phyloP scores from a whole-genome alignment of 116 monocot genomes.

The Posidonia oceanica region DNA sequence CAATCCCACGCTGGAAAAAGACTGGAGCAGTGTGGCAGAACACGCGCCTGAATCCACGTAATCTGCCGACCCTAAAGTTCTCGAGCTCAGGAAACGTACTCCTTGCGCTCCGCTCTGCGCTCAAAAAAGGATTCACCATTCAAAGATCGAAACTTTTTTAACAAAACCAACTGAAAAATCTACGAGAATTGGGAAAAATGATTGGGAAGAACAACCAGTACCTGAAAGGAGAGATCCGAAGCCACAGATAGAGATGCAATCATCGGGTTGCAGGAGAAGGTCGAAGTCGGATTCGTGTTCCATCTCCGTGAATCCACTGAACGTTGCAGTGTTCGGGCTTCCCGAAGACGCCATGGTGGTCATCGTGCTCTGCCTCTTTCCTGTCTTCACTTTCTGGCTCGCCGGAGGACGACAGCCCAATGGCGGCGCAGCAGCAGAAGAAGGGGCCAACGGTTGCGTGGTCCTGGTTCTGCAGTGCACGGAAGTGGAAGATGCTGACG shows the following conservation, averaged over 20 bases:
- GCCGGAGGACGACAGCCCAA: background rate
- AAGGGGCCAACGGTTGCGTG: background rate
- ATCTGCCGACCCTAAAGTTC: constrained; percentile 51
- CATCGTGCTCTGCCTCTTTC: background rate
- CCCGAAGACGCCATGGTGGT: background rate
- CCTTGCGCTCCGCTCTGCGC: constrained; percentile 77
- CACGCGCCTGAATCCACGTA: constrained; percentile 79
- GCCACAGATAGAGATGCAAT: constrained; percentile 65
- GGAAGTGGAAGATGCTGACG: background rate
- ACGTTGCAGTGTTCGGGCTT: background rate
- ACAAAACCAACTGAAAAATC: background rate
- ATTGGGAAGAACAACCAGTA: constrained; percentile 5
- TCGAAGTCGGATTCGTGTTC: constrained; percentile 49
- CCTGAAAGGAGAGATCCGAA: constrained; percentile 98
- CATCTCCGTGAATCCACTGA: constrained; percentile 4
- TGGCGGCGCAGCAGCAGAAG: background rate
- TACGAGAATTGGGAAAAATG: background rate
- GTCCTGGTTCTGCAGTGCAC: background rate
- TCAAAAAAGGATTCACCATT: background rate
- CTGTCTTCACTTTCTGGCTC: too few species aligned
- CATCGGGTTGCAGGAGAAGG: constrained; percentile 34
- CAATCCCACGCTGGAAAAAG: constrained; percentile 89
- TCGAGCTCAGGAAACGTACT: constrained; percentile 83
- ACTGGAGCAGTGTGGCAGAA: constrained; percentile 85
- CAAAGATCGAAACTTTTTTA: background rate